A percentile compares a stretch with the other conserved stretches of the same genome.
Conservation (phyloP, 176 grass and related monocot genomes). For the Oryza nivara region DNA sequence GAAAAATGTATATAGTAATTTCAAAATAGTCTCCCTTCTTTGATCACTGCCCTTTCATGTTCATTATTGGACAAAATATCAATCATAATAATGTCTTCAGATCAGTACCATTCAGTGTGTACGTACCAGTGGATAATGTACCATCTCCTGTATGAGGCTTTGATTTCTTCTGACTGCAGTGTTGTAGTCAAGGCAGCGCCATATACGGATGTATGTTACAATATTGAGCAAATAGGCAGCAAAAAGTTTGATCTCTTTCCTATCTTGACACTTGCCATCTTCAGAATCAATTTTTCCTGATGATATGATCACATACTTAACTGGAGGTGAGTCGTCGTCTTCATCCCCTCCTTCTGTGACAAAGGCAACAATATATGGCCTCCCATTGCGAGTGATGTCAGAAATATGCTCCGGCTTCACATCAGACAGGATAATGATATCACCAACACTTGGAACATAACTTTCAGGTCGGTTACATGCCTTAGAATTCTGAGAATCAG, state of each 20-base stretch:
- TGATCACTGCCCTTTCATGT: conserved; percentile 12
- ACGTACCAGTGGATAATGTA: conserved; percentile 47
- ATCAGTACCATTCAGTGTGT: conserved; percentile 4
- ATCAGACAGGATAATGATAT: conserved; percentile 64
- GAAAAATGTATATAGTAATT: not conserved
- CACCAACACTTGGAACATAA: conserved; percentile 51
- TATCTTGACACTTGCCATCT: not conserved
- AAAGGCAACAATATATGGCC: conserved; percentile 34
- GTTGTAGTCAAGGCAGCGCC: conserved; percentile 47
- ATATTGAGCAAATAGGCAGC: conserved; percentile 62
- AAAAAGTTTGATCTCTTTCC: conserved; percentile 36
- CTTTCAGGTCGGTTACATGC: conserved; percentile 26
- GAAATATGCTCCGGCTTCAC: conserved; percentile 30
- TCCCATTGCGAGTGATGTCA: conserved; percentile 38
- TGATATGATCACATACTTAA: conserved; percentile 41
- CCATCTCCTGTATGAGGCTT: conserved; percentile 35
- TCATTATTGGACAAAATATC: not conserved
- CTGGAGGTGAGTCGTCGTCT: conserved; percentile 39
- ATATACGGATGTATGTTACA: conserved; percentile 54
- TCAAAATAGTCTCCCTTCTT: conserved; percentile 13
- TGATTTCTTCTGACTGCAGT: conserved; percentile 27
- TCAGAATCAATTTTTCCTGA: conserved; percentile 41
- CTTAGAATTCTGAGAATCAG: conserved; percentile 11
- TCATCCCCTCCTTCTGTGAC: conserved; percentile 45
- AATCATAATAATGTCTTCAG: not conserved